A percentile compares a stretch with the other conserved stretches of the same genome.
phyloP scores from a whole-genome alignment of 148 eudicot species.

The Camellia granthamiana region DNA sequence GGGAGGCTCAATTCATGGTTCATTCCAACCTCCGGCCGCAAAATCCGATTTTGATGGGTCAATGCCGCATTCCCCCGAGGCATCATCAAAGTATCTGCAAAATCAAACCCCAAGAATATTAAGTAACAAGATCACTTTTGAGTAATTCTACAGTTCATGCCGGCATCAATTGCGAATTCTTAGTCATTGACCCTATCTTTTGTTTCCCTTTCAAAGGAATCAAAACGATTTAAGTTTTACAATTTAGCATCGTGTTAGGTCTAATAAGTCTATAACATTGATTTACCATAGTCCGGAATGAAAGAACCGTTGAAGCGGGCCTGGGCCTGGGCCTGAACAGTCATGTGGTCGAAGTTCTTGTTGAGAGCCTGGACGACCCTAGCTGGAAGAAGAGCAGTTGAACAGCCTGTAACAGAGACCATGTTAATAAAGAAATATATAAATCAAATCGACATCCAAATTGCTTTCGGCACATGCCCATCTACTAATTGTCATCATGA shows the following conservation, averaged over 20 bases:
- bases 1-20: conserved; percentile 33
- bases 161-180: no score
- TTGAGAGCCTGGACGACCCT: conserved; percentile 40
- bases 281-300: conserved; percentile 33
- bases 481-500: not conserved
- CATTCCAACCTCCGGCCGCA: conserved; percentile 7
- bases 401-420: conserved; percentile 23
- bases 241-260: no score
- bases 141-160: no score
- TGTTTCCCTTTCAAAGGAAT: not conserved
- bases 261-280: no score
- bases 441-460: not conserved
- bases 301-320: not conserved
- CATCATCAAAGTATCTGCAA: conserved; percentile 39
- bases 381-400: conserved; percentile 37
- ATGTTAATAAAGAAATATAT: not conserved
- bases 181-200: no score
- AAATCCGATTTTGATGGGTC: conserved; percentile 33
- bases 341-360: conserved; percentile 31
- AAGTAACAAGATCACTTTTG: not conserved
- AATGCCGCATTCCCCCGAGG: conserved; percentile 38
- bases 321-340: conserved; percentile 19
- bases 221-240: not conserved
- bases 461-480: not conserved
- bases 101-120: not conserved